Conservation (phyloP, 768 basidiomycete species). For the Amanita phalloides region DNA sequence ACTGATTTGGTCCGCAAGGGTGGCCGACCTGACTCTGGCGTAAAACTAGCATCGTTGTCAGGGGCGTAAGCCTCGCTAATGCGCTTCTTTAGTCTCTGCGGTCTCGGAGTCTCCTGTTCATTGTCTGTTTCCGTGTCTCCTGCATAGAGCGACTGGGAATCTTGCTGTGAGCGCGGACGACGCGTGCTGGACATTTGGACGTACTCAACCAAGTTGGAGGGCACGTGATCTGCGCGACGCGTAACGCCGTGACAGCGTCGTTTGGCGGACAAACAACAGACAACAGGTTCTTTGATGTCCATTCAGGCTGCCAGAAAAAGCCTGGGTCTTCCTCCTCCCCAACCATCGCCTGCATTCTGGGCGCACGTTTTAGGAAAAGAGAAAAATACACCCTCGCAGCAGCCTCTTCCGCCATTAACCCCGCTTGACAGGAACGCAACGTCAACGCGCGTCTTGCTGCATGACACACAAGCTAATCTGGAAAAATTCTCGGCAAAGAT, state of each 20-base stretch:
- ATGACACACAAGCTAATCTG: slow-evolving; percentile 64
- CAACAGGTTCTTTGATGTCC: not conserved
- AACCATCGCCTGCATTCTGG: slow-evolving; percentile 38
- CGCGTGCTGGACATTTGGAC: slow-evolving; percentile 22
- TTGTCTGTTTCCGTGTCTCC: slow-evolving; percentile 28
- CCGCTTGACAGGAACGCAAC: slow-evolving; percentile 59
- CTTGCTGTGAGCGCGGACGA: slow-evolving; percentile 22
- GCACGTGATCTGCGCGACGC: slow-evolving; percentile 10
- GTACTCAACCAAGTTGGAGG: not conserved
- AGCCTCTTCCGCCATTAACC: slow-evolving; percentile 27
- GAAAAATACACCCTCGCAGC: slow-evolving; percentile 19
- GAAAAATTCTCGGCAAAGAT: slow-evolving; percentile 55
- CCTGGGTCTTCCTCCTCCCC: slow-evolving; percentile 14
- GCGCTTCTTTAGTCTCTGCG: slow-evolving; percentile 41
- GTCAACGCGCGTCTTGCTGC: slow-evolving; percentile 60
- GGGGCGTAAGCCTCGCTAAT: slow-evolving; percentile 46
- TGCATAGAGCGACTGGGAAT: slow-evolving; percentile 22
- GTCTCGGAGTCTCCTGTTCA: slow-evolving; percentile 29
- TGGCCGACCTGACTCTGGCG: slow-evolving; percentile 22
- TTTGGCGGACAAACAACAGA: not conserved
- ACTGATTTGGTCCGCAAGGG: slow-evolving; percentile 34
- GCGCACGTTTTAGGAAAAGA: slow-evolving; percentile 39
- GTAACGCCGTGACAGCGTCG: slow-evolving; percentile 10
- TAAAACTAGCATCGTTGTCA: slow-evolving; percentile 32
- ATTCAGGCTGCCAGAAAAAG: not conserved